Conservation (phyloP, 2,329 filamentous ascomycete genomes). For the Teratosphaeria epicoccoides region DNA sequence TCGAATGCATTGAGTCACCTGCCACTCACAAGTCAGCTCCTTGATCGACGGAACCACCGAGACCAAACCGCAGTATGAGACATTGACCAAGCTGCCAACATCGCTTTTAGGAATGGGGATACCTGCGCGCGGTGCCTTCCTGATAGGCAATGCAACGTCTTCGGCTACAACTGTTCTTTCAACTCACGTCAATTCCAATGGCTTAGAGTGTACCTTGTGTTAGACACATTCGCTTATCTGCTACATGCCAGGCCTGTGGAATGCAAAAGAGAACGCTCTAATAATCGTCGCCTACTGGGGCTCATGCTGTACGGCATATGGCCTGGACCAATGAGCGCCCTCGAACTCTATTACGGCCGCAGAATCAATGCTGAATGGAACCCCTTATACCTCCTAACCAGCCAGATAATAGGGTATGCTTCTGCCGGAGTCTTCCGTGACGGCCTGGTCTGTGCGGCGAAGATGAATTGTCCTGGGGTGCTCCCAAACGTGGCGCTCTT, state of each 20-base stretch:
- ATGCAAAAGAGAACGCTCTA: slow-evolving; percentile 26
- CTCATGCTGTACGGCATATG: slow-evolving; percentile 7
- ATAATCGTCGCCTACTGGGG: slow-evolving; percentile 27
- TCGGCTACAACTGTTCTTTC: slow-evolving; percentile 24
- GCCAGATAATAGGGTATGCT: slow-evolving; percentile 41
- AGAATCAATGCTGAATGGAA: slow-evolving; percentile 6
- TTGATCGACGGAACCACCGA: too few relatives aligned
- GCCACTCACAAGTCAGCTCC: too few relatives aligned
- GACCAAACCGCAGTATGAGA: slow-evolving; percentile 10
- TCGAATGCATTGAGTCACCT: too few relatives aligned
- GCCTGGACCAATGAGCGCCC: slow-evolving; percentile 9
- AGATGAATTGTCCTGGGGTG: slow-evolving; percentile 36
- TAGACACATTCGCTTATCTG: too few relatives aligned
- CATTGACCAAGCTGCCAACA: slow-evolving; percentile 4
- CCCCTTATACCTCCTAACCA: slow-evolving; percentile 21
- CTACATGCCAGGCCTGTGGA: slow-evolving; percentile 26
- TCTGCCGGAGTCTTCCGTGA: slow-evolving; percentile 39
- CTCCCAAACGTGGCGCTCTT: slow-evolving; percentile 29
- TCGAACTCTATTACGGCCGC: slow-evolving; percentile 10
- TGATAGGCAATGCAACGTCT: slow-evolving; percentile 13
- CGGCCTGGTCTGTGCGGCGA: slow-evolving; percentile 38
- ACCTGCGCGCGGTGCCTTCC: slow-evolving; percentile 13
- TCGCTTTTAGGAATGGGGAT: slow-evolving; percentile 9
- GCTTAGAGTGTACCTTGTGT: too few relatives aligned
- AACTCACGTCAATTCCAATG: too few relatives aligned